Conservation (phyloP, 2,329 filamentous ascomycete genomes). For the Aspergillus uvarum region DNA sequence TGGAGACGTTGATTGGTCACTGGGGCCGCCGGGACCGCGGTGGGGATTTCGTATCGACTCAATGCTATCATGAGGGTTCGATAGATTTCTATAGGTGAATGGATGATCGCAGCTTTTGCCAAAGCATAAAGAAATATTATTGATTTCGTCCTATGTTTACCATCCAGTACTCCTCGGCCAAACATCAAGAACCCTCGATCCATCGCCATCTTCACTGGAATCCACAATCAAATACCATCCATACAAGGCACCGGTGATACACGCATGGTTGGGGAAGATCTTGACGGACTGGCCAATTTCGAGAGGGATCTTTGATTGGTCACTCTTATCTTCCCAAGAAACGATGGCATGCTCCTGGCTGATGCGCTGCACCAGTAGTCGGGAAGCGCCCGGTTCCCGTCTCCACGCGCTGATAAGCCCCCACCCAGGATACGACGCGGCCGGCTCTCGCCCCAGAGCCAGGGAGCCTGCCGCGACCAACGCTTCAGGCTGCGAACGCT, state of each 20-base stretch:
- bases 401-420: slow-evolving; percentile 66
- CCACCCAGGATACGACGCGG: slow-evolving; percentile 69
- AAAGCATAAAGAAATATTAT: too few relatives aligned
- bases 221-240: slow-evolving; percentile 75
- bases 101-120: too few relatives aligned
- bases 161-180: slow-evolving; percentile 55
- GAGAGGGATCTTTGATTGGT: slow-evolving; percentile 47
- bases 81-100: background rate
- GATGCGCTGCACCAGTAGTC: slow-evolving; percentile 69
- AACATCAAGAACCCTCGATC: slow-evolving; percentile 69
- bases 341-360: slow-evolving; percentile 79
- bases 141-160: background rate
- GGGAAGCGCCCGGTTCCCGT: slow-evolving; percentile 40
- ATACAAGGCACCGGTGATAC: slow-evolving; percentile 70
- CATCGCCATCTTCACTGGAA: slow-evolving; percentile 52
- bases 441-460: slow-evolving; percentile 71
- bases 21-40: background rate
- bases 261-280: slow-evolving; percentile 80
- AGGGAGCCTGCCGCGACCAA: slow-evolving; percentile 68
- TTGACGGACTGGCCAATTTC: slow-evolving; percentile 65
- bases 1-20: background rate
- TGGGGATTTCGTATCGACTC: background rate
- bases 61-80: background rate
- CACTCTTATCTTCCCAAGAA: slow-evolving; percentile 53
- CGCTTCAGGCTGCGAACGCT: slow-evolving; percentile 57